Base-by-base conservation (phyloP, 805 yeast species). In the Osmozyma mogii region DNA sequence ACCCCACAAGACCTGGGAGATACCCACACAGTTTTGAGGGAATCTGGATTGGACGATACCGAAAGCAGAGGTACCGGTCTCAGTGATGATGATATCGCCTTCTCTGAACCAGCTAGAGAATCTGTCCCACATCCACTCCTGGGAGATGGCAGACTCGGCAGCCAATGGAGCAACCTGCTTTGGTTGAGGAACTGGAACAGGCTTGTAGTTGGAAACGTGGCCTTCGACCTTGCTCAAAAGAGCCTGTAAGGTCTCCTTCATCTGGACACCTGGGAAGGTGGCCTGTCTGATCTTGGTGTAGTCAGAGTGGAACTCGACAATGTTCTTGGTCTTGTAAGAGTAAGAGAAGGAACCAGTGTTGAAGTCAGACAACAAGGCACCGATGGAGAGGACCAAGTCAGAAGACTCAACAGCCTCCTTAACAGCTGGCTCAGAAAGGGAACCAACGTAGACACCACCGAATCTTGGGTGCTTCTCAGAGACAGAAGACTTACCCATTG, bases 261-360 rank as follows among this genome's bases (percentile, higher is more conserved):
- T 78, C 58, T 76, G 79, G 37, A 79, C 74, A 49, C 79, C 80
- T 41, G 78, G 78, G 71, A 72, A 79, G 22, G 73, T 68, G 35
- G 85, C 87, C 47, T 64, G 72, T 53, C 68, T 74, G 53, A 78
- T 73, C 61, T 78, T 78, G 52, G 76, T 73, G 64, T 75, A 68
- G 60, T 79, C 82, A 12, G 87, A 78, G 61, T 79, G 88, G 72
- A 79, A 77, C 62, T 79, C 88, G 41, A 79, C 72, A 48, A 79
- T 71, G 62, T 79, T 78, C 57, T 71, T 75, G 45, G 88, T 79
- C 56, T 74, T 70, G 65, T 78, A 78, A 34, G 78, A 70, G 62
- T 79, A 79, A 21, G 85, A 75, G 67, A 79, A 79, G 13, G 94
- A 80, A 52, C 94, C 94, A 28, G 95, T 84, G 70, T 84, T 84